Evolutionary conservation across 257 asterid species (phyloP), one percentile per base, ranked within the genome.

Genomic region (Echites panduratus): DNA sequence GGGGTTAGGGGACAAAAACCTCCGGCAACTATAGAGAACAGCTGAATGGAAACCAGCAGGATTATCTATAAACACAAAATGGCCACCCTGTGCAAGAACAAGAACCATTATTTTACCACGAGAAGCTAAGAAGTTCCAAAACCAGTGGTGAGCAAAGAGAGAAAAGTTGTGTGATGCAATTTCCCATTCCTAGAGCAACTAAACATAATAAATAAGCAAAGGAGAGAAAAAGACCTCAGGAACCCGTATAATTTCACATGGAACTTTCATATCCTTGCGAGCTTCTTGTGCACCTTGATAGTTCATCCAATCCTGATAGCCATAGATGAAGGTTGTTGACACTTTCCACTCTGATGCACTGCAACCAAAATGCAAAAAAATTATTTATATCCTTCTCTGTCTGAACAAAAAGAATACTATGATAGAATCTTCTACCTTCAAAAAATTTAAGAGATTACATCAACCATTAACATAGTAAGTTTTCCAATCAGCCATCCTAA

Each of bases 291-390:
- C 96, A 66, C 92, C 96, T 84, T 84, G 68, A 80, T 85, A 90
- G 75, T 82, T 80, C 97, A 90, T 90, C 97, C 97, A 90, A 82
- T 90, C 97, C 64, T 90, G 78, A 74, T 76, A 16, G 53, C 97
- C 97, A 70, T 90, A 90, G n/a, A 90, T 90, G 80, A 90, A 90
- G 40, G 96, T 75, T 7, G 92, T 90, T 9, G 97, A 94, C 72
- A 90, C 96, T 82, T 86, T 90, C 96, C 93, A 90, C 26, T 89
- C 96, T 1, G 94, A 78, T 32, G 92, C 93, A 73, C 97, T 90
- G 87, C 75, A 81, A 71, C 27, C 48, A 71, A 79, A 13, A 71
- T 26, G n/a, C 41, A 13, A 9, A 12, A 9, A 12, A 59, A 20
- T 54, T 54, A 11, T 58, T 11, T 58, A 58, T 10, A 14, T 14